These are phyloP conservation scores for Trichosporon coremiiforme DNA, from an alignment of 1,284 basidiomycete species.

Conservation along the genomic window DNA sequence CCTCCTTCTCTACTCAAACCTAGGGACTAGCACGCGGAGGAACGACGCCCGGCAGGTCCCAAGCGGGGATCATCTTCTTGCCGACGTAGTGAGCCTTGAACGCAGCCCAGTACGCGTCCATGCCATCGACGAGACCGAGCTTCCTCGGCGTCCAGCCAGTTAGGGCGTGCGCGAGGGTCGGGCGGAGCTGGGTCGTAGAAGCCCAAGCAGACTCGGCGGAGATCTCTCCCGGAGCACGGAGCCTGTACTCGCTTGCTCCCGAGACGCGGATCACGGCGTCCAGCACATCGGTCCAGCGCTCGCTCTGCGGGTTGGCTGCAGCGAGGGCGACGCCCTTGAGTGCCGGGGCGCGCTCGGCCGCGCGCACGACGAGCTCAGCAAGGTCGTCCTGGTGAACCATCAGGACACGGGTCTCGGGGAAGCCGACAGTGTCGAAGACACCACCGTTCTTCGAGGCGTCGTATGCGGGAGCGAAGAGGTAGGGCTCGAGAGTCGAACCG, in stretches of 20 bases:
- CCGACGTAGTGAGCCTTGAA: conserved; percentile 32
- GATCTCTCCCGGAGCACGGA: conserved; percentile 31
- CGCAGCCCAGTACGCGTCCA: conserved; percentile 58
- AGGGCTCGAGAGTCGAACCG: conserved; percentile 56
- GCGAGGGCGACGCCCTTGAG: conserved; percentile 60
- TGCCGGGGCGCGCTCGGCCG: conserved; percentile 57
- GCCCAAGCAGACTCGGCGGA: conserved; percentile 51
- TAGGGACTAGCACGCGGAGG: conserved; percentile 18
- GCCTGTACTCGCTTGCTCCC: conserved; percentile 46
- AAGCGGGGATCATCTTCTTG: conserved; percentile 33
- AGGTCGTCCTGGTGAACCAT: conserved; percentile 62
- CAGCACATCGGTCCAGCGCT: conserved; percentile 60
- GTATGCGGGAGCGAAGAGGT: conserved; percentile 54
- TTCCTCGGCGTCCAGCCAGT: conserved; percentile 61
- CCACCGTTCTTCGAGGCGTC: conserved; percentile 54
- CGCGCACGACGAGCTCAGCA: conserved; percentile 60
- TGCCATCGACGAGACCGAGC: conserved; percentile 59
- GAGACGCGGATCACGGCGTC: conserved; percentile 58
- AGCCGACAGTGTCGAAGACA: conserved; percentile 55
- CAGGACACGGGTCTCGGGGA: conserved; percentile 57
- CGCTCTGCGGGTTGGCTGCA: conserved; percentile 59
- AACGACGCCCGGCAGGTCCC: conserved; percentile 31
- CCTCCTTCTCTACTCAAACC: not conserved
- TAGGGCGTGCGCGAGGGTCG: conserved; percentile 59
- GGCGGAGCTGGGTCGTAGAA: conserved; percentile 45